Evolutionary conservation across 257 asterid species (phyloP), one percentile per base, ranked within the genome.

Genomic region (Parsonsia alboflavescens): DNA sequence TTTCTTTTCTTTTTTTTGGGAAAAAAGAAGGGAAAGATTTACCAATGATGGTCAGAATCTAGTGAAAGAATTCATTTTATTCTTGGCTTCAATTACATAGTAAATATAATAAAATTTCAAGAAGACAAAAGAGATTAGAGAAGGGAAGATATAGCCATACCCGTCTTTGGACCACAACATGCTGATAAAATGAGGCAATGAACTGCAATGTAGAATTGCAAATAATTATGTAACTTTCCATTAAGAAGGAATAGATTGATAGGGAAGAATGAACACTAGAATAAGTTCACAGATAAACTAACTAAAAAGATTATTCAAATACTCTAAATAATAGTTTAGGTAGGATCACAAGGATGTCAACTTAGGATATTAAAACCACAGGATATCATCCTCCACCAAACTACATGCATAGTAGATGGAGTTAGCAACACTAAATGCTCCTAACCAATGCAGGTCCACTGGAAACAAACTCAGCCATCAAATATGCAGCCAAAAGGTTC

Each of bases 101-200:
- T 6, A 63, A 15, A 30, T 28, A 62, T 30, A 2, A 45, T 17
- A 33, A 63, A 63, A 36, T 0, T 33, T 28, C 6, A 39, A 33
- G n/a, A 36, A 33, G 36, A 8, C 12, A 17, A 52, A n/a, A 62
- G 16, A 76, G 24, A 30, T 56, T 36, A 15, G 50, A 39, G 53
- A 36, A 46, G 16, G 71, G 8, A 76, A 77, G 70, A 59, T 76
- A 77, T 82, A 76, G 75, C 62, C 77, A 68, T 81, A 93, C 98
- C 90, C 97, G 90, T 85, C 98, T 80, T 80, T 93, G 98, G 80
- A 93, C 98, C 78, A 90, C 97, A 87, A 89, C 94, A 53, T 93
- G 98, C 76, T 93, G 98, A 84, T 90, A 93, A 89, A 93, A 90
- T 72, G 98, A 89, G 80, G 98, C 96, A 85, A 88, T 89, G 79